phyloP scores from a whole-genome alignment of 2,329 filamentous ascomycete genomes.

The Corinectria fuckeliana region DNA sequence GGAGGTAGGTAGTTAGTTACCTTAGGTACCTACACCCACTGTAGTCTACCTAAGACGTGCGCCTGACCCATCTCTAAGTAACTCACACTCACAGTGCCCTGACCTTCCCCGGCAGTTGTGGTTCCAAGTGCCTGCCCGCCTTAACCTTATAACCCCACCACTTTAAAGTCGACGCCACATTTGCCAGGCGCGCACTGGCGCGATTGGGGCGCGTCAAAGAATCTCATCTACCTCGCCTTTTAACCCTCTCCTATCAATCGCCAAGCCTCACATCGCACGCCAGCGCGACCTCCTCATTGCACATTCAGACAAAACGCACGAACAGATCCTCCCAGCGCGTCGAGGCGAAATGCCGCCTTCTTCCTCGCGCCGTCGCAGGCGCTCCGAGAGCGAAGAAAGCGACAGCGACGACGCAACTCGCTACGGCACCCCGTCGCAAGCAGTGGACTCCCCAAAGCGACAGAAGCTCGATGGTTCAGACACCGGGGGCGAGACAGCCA shows the following conservation, averaged over 20 bases:
- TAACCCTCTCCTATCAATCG: neutral
- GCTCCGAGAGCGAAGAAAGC: slow-evolving; percentile 50
- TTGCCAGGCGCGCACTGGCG: slow-evolving; percentile 29
- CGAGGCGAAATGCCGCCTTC: slow-evolving; percentile 38
- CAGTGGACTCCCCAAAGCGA: slow-evolving; percentile 45
- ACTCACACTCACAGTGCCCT: neutral
- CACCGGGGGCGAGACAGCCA: slow-evolving; percentile 24
- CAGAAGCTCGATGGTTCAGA: slow-evolving; percentile 40
- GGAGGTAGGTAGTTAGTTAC: too few relatives aligned
- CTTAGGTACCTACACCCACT: too few relatives aligned
- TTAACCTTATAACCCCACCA: slow-evolving; percentile 34
- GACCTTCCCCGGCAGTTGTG: neutral
- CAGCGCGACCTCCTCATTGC: neutral
- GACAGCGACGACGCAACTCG: slow-evolving; percentile 42
- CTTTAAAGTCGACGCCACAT: slow-evolving; percentile 32
- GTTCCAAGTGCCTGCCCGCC: neutral
- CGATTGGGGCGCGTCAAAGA: slow-evolving; percentile 31
- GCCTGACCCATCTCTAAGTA: neutral
- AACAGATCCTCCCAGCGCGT: neutral
- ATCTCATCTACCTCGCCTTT: slow-evolving; percentile 4
- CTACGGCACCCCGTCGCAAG: slow-evolving; percentile 33
- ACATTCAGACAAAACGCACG: neutral
- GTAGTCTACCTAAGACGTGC: too few relatives aligned
- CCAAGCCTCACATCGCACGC: neutral
- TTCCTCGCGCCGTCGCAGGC: slow-evolving; percentile 51